A percentile compares a stretch with the other conserved stretches of the same genome.
Evolutionary conservation across 140 eudicot genomes (phyloP).

Genomic region (Stevia rebaudiana): DNA sequence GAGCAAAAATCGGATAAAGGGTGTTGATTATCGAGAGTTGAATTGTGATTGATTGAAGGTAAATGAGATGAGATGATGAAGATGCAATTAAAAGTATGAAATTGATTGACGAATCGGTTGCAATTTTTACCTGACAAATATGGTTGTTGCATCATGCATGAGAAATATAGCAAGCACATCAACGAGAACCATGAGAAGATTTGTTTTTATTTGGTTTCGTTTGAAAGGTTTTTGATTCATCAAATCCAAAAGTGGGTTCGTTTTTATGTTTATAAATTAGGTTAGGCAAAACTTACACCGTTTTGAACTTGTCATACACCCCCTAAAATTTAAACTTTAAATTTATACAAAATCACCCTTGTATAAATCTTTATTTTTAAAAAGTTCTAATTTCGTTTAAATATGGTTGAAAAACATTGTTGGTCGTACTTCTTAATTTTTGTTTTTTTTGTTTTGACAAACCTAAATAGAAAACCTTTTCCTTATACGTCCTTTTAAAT

Average conservation of each 20-base stretch:
- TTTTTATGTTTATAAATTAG: neutral
- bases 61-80: conserved; percentile 7
- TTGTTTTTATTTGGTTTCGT: neutral
- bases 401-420: too few relatives aligned
- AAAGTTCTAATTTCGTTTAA: too few relatives aligned
- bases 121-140: conserved; percentile 13
- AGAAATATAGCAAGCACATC: conserved; percentile 15
- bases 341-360: too few relatives aligned
- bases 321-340: too few relatives aligned
- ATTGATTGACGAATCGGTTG: conserved; percentile 12
- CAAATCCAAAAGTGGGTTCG: neutral
- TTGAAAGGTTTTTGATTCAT: neutral
- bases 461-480: too few relatives aligned
- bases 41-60: neutral
- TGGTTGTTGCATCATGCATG: conserved; percentile 14
- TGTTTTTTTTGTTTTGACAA: too few relatives aligned
- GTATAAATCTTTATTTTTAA: too few relatives aligned
- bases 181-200: conserved; percentile 12
- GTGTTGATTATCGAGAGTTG: neutral
- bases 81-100: neutral
- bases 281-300: too few relatives aligned
- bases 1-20: neutral
- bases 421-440: too few relatives aligned
- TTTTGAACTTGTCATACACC: too few relatives aligned
- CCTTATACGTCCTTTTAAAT: too few relatives aligned